Evolutionary conservation across 2,329 filamentous ascomycete species (phyloP).

Genomic region (Colletotrichum tanaceti): DNA sequence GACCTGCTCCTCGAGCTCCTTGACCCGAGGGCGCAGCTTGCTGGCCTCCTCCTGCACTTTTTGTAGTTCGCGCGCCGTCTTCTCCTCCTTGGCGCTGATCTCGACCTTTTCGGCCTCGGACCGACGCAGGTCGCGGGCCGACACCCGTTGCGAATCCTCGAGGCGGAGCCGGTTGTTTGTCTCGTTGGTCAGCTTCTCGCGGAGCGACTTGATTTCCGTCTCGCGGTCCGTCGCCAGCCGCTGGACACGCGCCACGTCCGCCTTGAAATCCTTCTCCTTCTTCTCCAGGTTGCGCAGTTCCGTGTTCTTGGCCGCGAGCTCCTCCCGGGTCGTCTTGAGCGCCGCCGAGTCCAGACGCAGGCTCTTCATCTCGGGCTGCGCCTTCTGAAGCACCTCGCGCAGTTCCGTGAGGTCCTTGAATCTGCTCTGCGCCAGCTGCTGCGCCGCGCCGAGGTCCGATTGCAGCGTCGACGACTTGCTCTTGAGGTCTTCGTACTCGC

Average conservation of each 20-base stretch:
- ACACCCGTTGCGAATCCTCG: conserved; percentile 81
- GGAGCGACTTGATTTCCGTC: conserved; percentile 78
- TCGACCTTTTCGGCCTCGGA: conserved; percentile 85
- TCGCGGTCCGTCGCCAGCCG: conserved; percentile 80
- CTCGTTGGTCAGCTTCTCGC: conserved; percentile 82
- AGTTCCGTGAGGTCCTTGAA: conserved; percentile 90
- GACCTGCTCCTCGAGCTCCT: conserved; percentile 79
- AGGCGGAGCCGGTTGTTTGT: conserved; percentile 76
- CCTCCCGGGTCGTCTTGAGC: conserved; percentile 80
- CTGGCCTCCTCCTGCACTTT: conserved; percentile 78
- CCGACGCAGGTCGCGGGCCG: conserved; percentile 81
- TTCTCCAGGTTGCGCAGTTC: conserved; percentile 83
- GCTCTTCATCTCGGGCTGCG: conserved; percentile 85
- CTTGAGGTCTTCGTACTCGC: conserved; percentile 76
- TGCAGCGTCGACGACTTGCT: conserved; percentile 76
- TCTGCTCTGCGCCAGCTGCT: conserved; percentile 85
- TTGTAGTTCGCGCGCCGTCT: conserved; percentile 74
- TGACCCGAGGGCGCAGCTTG: conserved; percentile 71
- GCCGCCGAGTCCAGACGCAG: conserved; percentile 81
- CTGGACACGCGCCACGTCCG: conserved; percentile 77
- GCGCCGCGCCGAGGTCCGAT: conserved; percentile 85
- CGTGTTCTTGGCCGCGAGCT: conserved; percentile 67
- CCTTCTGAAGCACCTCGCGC: conserved; percentile 81
- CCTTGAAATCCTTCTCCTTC: conserved; percentile 82
- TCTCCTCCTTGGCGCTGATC: conserved; percentile 78